Percentiles rank a stretch among this genome's conserved stretches.
Conservation (phyloP, 208 protist species). For the Leishmania aethiopica region DNA sequence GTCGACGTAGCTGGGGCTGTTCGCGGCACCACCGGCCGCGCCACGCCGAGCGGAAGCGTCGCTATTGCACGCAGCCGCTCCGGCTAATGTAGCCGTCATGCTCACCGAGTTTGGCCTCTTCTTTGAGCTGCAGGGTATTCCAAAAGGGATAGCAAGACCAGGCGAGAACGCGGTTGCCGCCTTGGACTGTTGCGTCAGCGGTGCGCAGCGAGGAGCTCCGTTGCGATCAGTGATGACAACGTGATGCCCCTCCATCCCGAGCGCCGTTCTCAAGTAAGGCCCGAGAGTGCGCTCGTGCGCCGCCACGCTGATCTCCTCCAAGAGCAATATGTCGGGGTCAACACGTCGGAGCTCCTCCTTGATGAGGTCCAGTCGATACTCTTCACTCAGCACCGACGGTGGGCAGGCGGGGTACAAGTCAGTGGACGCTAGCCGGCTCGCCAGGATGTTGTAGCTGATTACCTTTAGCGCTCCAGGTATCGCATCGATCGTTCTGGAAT, state of each 20-base stretch:
- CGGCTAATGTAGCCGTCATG: neutral
- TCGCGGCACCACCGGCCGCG: neutral
- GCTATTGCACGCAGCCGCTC: neutral
- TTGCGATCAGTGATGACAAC: conserved; percentile 69
- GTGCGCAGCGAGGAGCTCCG: conserved; percentile 48
- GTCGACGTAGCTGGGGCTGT: neutral
- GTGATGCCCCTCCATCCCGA: conserved; percentile 66
- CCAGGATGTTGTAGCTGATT: conserved; percentile 85
- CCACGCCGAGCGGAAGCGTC: neutral
- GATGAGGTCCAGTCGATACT: conserved; percentile 71
- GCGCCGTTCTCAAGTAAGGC: conserved; percentile 42
- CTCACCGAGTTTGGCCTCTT: neutral
- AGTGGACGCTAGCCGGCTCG: conserved; percentile 66
- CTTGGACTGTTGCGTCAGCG: conserved; percentile 5
- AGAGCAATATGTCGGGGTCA: conserved; percentile 64
- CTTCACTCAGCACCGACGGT: conserved; percentile 63
- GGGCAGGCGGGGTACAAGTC: conserved; percentile 78
- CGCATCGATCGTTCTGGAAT: conserved; percentile 9
- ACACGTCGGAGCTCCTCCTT: conserved; percentile 57
- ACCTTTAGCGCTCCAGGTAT: conserved; percentile 49
- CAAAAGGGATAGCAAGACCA: neutral
- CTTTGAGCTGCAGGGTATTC: neutral
- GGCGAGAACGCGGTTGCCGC: neutral
- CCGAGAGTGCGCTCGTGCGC: conserved; percentile 63
- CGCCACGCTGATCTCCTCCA: conserved; percentile 82